Conservation (phyloP, 495 filamentous ascomycete species). For the Hypoxylon lienhwacheense region DNA sequence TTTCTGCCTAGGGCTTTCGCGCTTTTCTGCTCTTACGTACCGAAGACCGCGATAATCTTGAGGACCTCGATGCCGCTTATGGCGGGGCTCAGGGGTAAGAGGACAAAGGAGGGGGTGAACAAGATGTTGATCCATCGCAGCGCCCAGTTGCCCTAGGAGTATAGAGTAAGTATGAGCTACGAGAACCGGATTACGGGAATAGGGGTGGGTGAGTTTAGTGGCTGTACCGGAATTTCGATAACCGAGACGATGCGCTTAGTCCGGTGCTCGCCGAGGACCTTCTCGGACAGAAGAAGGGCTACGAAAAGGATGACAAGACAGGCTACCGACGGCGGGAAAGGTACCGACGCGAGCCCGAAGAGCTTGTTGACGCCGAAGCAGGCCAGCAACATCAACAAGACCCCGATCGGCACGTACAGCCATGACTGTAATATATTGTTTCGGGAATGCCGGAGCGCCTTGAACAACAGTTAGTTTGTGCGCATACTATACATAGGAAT, state of each 20-base stretch:
- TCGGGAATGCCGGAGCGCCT: slow-evolving; percentile 28
- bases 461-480: background rate
- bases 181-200: background rate
- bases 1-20: background rate
- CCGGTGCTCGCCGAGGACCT: slow-evolving; percentile 48
- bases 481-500: too few species aligned
- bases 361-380: slow-evolving; percentile 56
- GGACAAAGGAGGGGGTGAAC: slow-evolving; percentile 58
- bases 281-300: slow-evolving; percentile 46
- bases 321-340: slow-evolving; percentile 58
- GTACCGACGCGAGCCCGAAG: slow-evolving; percentile 50
- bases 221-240: slow-evolving; percentile 55
- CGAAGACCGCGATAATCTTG: slow-evolving; percentile 57
- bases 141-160: slow-evolving; percentile 55
- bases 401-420: slow-evolving; percentile 53
- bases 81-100: slow-evolving; percentile 53
- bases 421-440: slow-evolving; percentile 46
- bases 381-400: slow-evolving; percentile 49
- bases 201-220: background rate
- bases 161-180: too few species aligned
- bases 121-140: slow-evolving; percentile 59
- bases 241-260: slow-evolving; percentile 47
- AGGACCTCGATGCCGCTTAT: slow-evolving; percentile 55
- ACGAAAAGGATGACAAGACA: slow-evolving; percentile 54
- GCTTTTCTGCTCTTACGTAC: slow-evolving; percentile 36